These are phyloP conservation scores for Amanita pseudoporphyria DNA, from an alignment of 768 basidiomycete genomes.

Conservation along the genomic window DNA sequence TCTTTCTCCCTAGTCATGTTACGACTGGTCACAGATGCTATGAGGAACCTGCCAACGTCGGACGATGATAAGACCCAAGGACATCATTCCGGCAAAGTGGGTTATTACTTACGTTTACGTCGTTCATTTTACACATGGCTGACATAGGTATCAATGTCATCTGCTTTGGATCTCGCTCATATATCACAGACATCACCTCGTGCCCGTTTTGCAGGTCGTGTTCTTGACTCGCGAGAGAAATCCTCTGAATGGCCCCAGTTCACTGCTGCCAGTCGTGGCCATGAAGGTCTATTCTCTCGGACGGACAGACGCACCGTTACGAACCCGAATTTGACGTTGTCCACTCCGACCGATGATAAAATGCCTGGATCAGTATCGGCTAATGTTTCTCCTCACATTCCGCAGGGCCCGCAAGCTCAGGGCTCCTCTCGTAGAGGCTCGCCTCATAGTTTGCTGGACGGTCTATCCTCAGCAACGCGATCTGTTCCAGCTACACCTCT, in stretches of 20 bases:
- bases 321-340: slow-evolving; percentile 60
- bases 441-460: slow-evolving; percentile 57
- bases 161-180: slow-evolving; percentile 89
- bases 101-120: slow-evolving; percentile 10
- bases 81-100: slow-evolving; percentile 56
- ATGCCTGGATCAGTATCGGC: slow-evolving; percentile 41
- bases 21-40: slow-evolving; percentile 53
- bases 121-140: slow-evolving; percentile 6
- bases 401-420: slow-evolving; percentile 52
- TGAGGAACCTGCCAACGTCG: slow-evolving; percentile 78
- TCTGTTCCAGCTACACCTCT: slow-evolving; percentile 82
- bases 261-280: slow-evolving; percentile 47
- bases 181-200: slow-evolving; percentile 74
- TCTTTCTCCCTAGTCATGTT: slow-evolving; percentile 6
- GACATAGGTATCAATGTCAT: slow-evolving; percentile 74
- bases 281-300: slow-evolving; percentile 46
- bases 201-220: slow-evolving; percentile 43
- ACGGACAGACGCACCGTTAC: slow-evolving; percentile 64
- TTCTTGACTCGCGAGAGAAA: slow-evolving; percentile 53
- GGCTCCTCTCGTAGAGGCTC: slow-evolving; percentile 66
- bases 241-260: slow-evolving; percentile 96
- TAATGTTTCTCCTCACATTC: slow-evolving; percentile 52
- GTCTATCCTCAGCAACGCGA: slow-evolving; percentile 50
- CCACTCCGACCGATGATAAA: slow-evolving; percentile 46
- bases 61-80: slow-evolving; percentile 81